A percentile compares a stretch with the other conserved stretches of the same genome.
phyloP scores from a whole-genome alignment of 2,329 filamentous ascomycete genomes.

The Cryoendolithus antarcticus region DNA sequence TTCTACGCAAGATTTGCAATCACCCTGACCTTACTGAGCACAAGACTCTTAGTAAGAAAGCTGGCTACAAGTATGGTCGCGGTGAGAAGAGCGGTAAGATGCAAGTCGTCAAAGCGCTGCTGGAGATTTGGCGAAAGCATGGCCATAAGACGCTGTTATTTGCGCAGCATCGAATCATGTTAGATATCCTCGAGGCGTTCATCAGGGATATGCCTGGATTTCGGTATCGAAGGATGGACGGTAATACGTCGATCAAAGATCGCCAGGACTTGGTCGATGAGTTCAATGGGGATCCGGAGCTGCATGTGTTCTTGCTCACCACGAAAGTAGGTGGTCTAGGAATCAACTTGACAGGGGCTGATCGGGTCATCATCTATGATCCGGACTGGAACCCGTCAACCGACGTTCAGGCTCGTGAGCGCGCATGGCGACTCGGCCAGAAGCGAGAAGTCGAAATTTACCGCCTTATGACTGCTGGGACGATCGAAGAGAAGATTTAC shows the following conservation, averaged over 20 bases:
- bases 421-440: conserved; percentile 91
- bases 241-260: conserved; percentile 73
- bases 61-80: conserved; percentile 65
- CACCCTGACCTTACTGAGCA: conserved; percentile 81
- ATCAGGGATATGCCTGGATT: conserved; percentile 56
- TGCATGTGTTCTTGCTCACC: conserved; percentile 85
- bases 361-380: conserved; percentile 95
- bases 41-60: conserved; percentile 43
- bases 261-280: conserved; percentile 84
- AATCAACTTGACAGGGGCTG: conserved; percentile 86
- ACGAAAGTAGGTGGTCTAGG: conserved; percentile 92
- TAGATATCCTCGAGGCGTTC: conserved; percentile 83
- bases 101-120: conserved; percentile 78
- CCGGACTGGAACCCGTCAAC: conserved; percentile 98
- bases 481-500: conserved; percentile 98
- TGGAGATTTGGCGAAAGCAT: conserved; percentile 81
- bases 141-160: conserved; percentile 92
- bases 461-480: conserved; percentile 92
- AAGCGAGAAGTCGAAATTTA: conserved; percentile 94
- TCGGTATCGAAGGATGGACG: conserved; percentile 83
- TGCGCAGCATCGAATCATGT: conserved; percentile 86
- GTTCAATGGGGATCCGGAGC: conserved; percentile 69
- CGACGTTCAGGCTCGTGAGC: conserved; percentile 85
- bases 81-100: conserved; percentile 81
- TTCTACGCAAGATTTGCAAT: conserved; percentile 91